Evolutionary conservation across 1,139 yeast genomes (phyloP).

Genomic region (Sugiyamaella xylanicola): DNA sequence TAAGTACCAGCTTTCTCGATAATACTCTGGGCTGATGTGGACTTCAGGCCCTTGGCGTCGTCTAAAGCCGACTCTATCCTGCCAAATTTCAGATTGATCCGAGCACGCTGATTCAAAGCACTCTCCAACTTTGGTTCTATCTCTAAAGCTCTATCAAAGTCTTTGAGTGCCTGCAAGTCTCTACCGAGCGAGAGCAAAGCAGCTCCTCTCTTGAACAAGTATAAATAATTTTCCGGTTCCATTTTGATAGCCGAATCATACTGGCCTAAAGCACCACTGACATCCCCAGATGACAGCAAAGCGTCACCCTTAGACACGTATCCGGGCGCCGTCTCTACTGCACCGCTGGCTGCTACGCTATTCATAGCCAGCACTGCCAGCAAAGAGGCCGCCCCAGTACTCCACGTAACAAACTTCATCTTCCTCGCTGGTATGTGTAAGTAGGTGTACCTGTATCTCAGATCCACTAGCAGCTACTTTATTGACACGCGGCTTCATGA

Average conservation of each 20-base stretch:
- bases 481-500: constrained; percentile 3
- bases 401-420: constrained; percentile 9
- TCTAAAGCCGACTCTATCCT: constrained; percentile 36
- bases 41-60: constrained; percentile 34
- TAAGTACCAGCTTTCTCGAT: constrained; percentile 16
- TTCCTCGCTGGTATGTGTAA: background rate
- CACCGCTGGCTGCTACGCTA: background rate
- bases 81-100: constrained; percentile 41
- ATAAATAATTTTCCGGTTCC: constrained; percentile 41
- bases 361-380: background rate
- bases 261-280: constrained; percentile 60
- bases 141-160: constrained; percentile 40
- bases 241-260: constrained; percentile 38
- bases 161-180: constrained; percentile 43
- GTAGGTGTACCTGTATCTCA: background rate
- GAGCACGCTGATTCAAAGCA: constrained; percentile 43
- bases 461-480: background rate
- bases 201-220: constrained; percentile 45
- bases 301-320: constrained; percentile 29
- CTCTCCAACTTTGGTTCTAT: constrained; percentile 42
- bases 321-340: constrained; percentile 6
- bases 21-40: constrained; percentile 28
- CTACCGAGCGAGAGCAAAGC: constrained; percentile 43
- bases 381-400: constrained; percentile 11
- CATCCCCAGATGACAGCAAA: constrained; percentile 33